These are phyloP conservation scores for Beauveria sp. DNA, from an alignment of 2,329 filamentous ascomycete species.

Conservation along the genomic window DNA sequence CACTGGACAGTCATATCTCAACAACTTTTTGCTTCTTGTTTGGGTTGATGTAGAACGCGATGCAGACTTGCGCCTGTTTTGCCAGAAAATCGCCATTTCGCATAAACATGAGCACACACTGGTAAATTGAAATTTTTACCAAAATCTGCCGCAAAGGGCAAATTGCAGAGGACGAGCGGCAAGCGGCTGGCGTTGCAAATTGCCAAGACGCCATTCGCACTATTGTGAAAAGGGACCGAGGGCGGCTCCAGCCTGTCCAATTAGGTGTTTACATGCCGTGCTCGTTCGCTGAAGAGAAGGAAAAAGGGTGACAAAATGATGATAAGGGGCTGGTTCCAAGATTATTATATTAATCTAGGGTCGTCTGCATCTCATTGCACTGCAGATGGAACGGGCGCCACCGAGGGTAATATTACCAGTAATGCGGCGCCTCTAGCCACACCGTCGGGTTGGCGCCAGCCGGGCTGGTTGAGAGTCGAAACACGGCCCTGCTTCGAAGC, in stretches of 20 bases:
- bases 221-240: neutral
- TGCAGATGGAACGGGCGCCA: slow-evolving; percentile 1
- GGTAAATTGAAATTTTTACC: neutral
- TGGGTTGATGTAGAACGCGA: neutral
- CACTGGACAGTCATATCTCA: too few species aligned
- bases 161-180: too few species aligned
- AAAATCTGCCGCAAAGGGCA: neutral
- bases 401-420: slow-evolving; percentile 3
- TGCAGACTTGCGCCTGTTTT: neutral
- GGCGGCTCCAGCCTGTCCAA: neutral
- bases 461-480: too few species aligned
- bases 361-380: neutral
- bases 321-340: neutral
- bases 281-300: neutral
- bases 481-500: too few species aligned
- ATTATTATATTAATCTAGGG: neutral
- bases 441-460: too few species aligned
- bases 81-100: neutral
- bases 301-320: neutral
- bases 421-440: neutral
- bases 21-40: neutral
- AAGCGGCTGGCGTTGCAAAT: neutral
- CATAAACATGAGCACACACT: neutral
- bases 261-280: neutral
- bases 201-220: slow-evolving; percentile 1